Percentiles rank a stretch among this genome's conserved stretches.
Conservation (phyloP, 345 rosid species). For the Pseudoturritis turrita region DNA sequence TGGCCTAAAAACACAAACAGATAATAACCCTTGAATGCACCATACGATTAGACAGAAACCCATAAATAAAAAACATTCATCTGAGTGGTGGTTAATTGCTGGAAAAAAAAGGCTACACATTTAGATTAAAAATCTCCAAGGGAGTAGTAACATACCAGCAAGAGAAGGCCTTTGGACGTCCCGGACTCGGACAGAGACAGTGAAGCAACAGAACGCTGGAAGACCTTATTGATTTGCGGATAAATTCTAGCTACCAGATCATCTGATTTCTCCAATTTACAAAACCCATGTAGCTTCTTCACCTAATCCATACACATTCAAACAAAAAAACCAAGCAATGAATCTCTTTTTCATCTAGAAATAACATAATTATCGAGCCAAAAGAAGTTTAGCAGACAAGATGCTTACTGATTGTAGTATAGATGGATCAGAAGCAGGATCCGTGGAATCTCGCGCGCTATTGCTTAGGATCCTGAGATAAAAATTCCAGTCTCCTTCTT, state of each 20-base stretch:
- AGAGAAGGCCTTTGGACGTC: slow-evolving; percentile 68
- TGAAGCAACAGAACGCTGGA: slow-evolving; percentile 84
- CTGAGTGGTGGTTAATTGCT: not conserved
- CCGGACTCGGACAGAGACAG: slow-evolving; percentile 55
- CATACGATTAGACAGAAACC: not conserved
- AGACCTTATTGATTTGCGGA: slow-evolving; percentile 74
- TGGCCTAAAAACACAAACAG: slow-evolving; percentile 42
- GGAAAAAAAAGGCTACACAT: not conserved
- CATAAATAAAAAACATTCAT: not conserved
- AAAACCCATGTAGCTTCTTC: slow-evolving; percentile 64
- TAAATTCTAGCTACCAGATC: slow-evolving; percentile 85
- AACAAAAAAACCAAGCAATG: not conserved
- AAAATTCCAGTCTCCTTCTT: slow-evolving; percentile 67
- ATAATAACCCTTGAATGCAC: not conserved
- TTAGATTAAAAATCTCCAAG: not conserved
- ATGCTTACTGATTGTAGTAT: slow-evolving; percentile 59
- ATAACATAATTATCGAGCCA: not conserved
- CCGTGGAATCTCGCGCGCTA: slow-evolving; percentile 71
- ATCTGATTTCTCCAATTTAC: slow-evolving; percentile 66
- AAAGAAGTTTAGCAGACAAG: not conserved
- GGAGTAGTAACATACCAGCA: slow-evolving; percentile 46
- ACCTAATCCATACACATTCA: slow-evolving; percentile 39
- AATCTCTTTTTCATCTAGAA: not conserved
- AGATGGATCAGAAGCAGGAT: slow-evolving; percentile 85
- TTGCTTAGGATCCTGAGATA: slow-evolving; percentile 63